These are phyloP conservation scores for Lodderomyces pseudojiufengensis DNA, from an alignment of 1,139 yeast genomes.

Conservation along the genomic window DNA sequence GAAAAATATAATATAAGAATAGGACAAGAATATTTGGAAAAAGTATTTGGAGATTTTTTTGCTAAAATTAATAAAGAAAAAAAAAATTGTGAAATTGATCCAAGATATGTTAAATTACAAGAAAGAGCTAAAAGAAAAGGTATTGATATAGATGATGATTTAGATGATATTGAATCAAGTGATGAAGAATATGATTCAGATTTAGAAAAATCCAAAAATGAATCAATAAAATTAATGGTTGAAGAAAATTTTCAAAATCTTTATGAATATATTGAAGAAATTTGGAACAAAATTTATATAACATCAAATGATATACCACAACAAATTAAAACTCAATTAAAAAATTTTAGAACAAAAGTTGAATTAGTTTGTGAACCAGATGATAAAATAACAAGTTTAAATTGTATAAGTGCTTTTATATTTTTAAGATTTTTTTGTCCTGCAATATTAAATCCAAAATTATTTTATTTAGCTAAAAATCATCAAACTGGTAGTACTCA, in stretches of 20 bases:
- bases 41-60: constrained; percentile 68
- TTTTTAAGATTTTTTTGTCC: constrained; percentile 89
- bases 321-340: constrained; percentile 59
- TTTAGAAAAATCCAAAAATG: constrained; percentile 27
- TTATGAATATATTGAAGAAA: constrained; percentile 50
- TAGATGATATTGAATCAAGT: constrained; percentile 18
- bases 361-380: constrained; percentile 60
- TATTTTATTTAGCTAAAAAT: constrained; percentile 66
- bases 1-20: constrained; percentile 73
- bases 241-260: constrained; percentile 53
- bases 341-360: constrained; percentile 54
- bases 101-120: constrained; percentile 45
- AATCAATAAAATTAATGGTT: constrained; percentile 29
- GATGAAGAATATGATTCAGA: constrained; percentile 31
- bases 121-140: constrained; percentile 32
- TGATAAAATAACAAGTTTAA: constrained; percentile 52
- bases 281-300: constrained; percentile 69
- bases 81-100: constrained; percentile 75
- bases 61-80: constrained; percentile 48
- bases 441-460: constrained; percentile 82
- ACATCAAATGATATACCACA: constrained; percentile 78
- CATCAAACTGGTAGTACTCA: constrained; percentile 72
- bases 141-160: constrained; percentile 20
- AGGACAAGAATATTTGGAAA: constrained; percentile 76
- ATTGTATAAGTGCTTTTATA: constrained; percentile 78